Base-by-base conservation (phyloP, 495 filamentous ascomycete genomes). In the Niebla homalea region DNA sequence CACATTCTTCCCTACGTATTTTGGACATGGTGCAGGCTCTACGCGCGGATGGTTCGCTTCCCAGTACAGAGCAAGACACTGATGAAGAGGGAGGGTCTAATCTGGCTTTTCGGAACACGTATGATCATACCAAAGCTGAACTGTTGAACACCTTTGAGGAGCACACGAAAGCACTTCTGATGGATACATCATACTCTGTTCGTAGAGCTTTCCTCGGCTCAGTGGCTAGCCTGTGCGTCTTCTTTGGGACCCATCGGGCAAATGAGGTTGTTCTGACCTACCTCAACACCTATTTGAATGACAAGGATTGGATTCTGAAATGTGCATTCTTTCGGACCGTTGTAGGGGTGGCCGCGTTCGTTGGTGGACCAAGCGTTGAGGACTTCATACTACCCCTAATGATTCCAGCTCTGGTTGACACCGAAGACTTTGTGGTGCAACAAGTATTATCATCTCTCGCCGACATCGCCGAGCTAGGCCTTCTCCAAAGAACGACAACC, bases 301-400 rank as follows among this genome's bases (percentile, higher is more conserved):
- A 96, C 58, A 77, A 80, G 48, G 89, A 97, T 60, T 99, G 93
- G 93, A 85, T 87, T 62, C 69, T 99, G 20, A 94, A 94, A 62
- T 94, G 87, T 60, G 88, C 93, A 18, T 97, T 97, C 61, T 94
- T 99, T 55, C 87, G 94, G 54, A 86, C 89, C 0, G 89, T 97
- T 18, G 85, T 96, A 18, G 89, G 89, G 10, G 92, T 99, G 48
- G 86, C 89, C 14, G 79, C 85, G 0, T 96, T 94, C 54, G 72
- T 97, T 36, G 93, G 93, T 5, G 85, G 82, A 43, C 82, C 77
- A 14, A 89, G 83, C 49, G 65, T 97, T 46, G 93, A 99, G 64
- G 90, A 94, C 52, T 99, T 94, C 59, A 94, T 97, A 43, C 73
- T 99, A 36, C 93, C 93, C 1, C 67, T 99, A 12, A 95, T 99